These are phyloP conservation scores for Gymnopilus dilepis DNA, from an alignment of 768 basidiomycete genomes.

Conservation along the genomic window DNA sequence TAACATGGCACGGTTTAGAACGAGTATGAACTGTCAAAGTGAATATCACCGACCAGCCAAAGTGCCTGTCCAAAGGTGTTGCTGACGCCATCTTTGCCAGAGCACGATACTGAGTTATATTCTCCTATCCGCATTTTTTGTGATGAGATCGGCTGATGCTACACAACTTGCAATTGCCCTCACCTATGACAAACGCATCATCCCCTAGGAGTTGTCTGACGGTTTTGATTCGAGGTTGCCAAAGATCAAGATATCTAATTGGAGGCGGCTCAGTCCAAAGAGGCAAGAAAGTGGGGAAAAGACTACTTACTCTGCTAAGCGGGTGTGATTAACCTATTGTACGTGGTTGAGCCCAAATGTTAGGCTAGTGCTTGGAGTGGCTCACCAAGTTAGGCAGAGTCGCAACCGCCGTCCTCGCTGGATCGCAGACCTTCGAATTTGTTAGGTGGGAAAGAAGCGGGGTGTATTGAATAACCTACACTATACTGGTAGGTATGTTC, in stretches of 20 bases:
- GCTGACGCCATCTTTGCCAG: conserved; percentile 52
- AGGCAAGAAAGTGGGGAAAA: background rate
- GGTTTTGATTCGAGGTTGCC: conserved; percentile 56
- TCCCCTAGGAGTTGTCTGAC: conserved; percentile 53
- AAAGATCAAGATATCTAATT: conserved; percentile 56
- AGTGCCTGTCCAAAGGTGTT: conserved; percentile 62
- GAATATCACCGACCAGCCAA: conserved; percentile 44
- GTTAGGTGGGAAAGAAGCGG: background rate
- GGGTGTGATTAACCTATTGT: conserved; percentile 55
- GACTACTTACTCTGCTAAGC: conserved; percentile 47
- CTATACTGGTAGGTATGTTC: conserved; percentile 63
- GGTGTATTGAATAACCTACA: conserved; percentile 32
- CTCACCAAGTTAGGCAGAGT: conserved; percentile 55
- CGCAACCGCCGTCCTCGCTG: conserved; percentile 47
- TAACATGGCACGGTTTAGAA: background rate
- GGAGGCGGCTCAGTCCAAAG: background rate
- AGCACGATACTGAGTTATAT: conserved; percentile 61
- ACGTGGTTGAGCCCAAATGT: background rate
- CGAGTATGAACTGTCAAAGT: background rate
- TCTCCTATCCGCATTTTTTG: conserved; percentile 41
- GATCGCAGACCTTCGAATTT: conserved; percentile 43
- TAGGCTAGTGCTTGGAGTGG: background rate
- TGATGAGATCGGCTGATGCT: background rate
- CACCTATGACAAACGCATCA: conserved; percentile 55
- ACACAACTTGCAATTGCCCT: background rate